Base-by-base conservation (phyloP, 2,329 filamentous ascomycete species). In the Kalmusia sp. region DNA sequence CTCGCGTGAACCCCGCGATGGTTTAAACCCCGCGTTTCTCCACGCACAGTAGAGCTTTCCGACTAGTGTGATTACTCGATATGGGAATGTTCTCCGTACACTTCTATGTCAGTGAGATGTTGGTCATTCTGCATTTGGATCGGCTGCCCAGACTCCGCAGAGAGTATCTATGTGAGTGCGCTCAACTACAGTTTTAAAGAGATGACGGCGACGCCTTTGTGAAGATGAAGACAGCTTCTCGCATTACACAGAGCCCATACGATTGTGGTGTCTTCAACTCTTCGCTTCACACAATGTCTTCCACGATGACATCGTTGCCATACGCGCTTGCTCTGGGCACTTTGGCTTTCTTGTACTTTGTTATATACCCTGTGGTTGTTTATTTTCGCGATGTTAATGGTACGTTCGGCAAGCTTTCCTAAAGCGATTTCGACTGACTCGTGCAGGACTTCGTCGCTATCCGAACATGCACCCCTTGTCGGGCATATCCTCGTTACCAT, bases 311-410 rank as follows among this genome's bases (percentile, higher is more conserved):
- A 19, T 57, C 60, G 25, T 52, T 57, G 14, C 65, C 68, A 3
- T 69, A 70, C 47, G 65, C 66, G 7, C 55, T 57, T 27, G 63
- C 54, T n/a, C 43, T 70, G 31, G 61, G 65, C 34, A 49, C 56
- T 8, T 59, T 59, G 37, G 21, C 62, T 8, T 51, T 76, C 21
- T 11, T 63, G 37, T 79, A 76, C 52, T 75, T 79, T 37, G 43
- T 79, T 19, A 28, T 79, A 24, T 72, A 70, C 39, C 79, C 78
- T 2, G 46, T 79, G 6, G 39, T 77, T 27, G 63, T 71, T 15
- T 82, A 82, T 58, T 75, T 80, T 51, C 68, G 70, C 21, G 80
- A 82, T 60, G 63, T 69, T 1, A 81, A 81, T 72, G 78, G 66
- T 67, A 49, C 27, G 55, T 57, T 15, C 22, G 24, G 9, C 8